These are phyloP conservation scores for Podospora didyma DNA, from an alignment of 495 filamentous ascomycete species.

Conservation along the genomic window DNA sequence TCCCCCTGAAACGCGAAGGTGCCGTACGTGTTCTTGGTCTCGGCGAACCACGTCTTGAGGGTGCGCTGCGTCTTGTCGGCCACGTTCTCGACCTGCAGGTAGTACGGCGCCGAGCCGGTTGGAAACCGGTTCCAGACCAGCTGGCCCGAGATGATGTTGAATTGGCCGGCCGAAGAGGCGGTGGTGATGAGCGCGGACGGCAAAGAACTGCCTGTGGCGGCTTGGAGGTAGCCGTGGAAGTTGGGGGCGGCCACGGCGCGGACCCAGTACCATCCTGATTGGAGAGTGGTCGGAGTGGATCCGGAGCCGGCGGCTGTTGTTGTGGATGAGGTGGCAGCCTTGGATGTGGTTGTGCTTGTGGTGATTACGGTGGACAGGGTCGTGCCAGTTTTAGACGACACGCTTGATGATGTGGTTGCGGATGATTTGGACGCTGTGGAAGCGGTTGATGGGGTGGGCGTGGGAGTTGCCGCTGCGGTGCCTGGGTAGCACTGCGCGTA, in stretches of 20 bases:
- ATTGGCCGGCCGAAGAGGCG: constrained; percentile 45
- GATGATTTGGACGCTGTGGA: neutral
- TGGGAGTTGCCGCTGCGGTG: constrained; percentile 6
- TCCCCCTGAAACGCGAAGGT: constrained; percentile 47
- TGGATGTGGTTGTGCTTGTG: neutral
- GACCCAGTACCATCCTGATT: constrained; percentile 47
- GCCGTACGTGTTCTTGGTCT: constrained; percentile 40
- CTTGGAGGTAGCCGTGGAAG: constrained; percentile 50
- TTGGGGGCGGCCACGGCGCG: constrained; percentile 48
- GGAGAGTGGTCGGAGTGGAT: constrained; percentile 38
- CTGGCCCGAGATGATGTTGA: constrained; percentile 45
- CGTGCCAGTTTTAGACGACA: no score
- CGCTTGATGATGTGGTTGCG: no score
- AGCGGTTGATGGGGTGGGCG: constrained; percentile 1
- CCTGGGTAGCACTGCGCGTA: constrained; percentile 18
- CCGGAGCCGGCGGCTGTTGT: constrained; percentile 26
- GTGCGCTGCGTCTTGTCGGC: constrained; percentile 31
- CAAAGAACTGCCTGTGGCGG: constrained; percentile 26
- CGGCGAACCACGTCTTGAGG: constrained; percentile 30
- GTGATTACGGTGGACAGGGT: constrained; percentile 3
- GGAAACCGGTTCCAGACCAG: constrained; percentile 34
- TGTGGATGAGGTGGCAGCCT: constrained; percentile 8
- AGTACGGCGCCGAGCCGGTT: constrained; percentile 6
- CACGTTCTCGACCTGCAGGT: constrained; percentile 31
- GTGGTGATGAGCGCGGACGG: constrained; percentile 35